Evolutionary conservation across 306 rosid species (phyloP).

Genomic region (Cicer judaicum): DNA sequence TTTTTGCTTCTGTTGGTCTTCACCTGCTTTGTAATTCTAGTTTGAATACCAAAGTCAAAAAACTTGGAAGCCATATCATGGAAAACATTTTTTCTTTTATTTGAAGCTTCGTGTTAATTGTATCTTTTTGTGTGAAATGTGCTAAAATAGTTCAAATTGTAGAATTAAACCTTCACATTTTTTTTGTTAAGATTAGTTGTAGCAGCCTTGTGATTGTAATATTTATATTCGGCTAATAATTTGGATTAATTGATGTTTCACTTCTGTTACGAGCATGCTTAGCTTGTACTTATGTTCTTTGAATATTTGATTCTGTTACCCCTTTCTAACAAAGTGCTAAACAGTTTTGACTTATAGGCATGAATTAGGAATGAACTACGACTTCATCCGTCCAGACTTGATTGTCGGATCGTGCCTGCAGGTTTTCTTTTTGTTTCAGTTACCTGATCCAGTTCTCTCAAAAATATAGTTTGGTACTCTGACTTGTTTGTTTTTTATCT

Average conservation of each 20-base stretch:
- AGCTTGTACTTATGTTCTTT: slow-evolving; percentile 20
- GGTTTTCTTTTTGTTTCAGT: slow-evolving; percentile 57
- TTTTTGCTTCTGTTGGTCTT: slow-evolving; percentile 23
- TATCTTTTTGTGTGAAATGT: slow-evolving; percentile 5
- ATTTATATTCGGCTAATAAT: slow-evolving; percentile 17
- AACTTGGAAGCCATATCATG: slow-evolving; percentile 15
- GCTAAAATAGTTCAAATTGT: slow-evolving; percentile 21
- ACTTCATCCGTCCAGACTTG: slow-evolving; percentile 84
- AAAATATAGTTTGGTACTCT: slow-evolving; percentile 39
- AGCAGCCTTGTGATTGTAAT: slow-evolving; percentile 15
- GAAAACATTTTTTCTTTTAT: slow-evolving; percentile 21
- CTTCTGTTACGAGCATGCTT: slow-evolving; percentile 13
- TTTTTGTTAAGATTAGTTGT: slow-evolving; percentile 27
- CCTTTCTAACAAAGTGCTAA: slow-evolving; percentile 45
- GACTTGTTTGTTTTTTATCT: slow-evolving; percentile 32
- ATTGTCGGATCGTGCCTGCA: slow-evolving; percentile 97
- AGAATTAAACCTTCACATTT: neutral
- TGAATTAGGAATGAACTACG: slow-evolving; percentile 90
- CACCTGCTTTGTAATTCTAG: slow-evolving; percentile 30
- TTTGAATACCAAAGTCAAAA: slow-evolving; percentile 21
- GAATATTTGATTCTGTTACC: slow-evolving; percentile 30
- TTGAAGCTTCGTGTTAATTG: slow-evolving; percentile 31
- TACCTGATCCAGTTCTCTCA: slow-evolving; percentile 11
- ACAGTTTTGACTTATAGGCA: slow-evolving; percentile 95
- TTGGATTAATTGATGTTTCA: slow-evolving; percentile 32